Base-by-base conservation (phyloP, 73 alveolate genomes). In the Stentor coeruleus region DNA sequence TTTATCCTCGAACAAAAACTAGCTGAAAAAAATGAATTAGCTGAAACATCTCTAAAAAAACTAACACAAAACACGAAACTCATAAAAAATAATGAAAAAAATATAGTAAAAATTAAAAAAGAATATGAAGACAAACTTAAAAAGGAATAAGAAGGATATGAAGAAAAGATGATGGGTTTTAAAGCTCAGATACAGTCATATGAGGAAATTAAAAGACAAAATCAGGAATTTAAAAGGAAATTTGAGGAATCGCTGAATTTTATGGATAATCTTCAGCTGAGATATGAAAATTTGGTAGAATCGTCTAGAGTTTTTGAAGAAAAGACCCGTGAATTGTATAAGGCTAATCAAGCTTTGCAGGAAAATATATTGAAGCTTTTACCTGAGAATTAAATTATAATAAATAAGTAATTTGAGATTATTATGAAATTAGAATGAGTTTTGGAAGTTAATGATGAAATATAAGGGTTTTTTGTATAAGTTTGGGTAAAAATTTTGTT, bases 321-420 rank as follows among this genome's bases (percentile, higher is more conserved):
- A 66, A 66, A 66, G 33, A 66, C 79, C 37, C n/a, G 79, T 20
- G 79, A 66, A 28, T 33, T 66, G 37, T 66, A 66, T 66, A 31
- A 66, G 39, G 79, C 79, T 20, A 66, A 66, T 66, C 79, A 66
- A 66, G 37, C 11, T 1, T 66, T 66, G 41, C 79, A 66, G 79
- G 79, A 66, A 1, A 66, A 66, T 66, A 20, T 66, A 20, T 28
- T 66, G 14, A 66, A 66, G 39, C n/a, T 66, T 14, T 11, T 66
- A 40, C 37, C 79, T 28, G 37, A 31, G 26, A 33, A 20, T 66
- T 66, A 66, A 49, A 49, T 11, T 49, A 11, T 11, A 49, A 20
- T 11, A 49, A 49, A 49, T 49, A 49, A 49, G 6, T 49, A 20
- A 49, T 11, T 49, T 6, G 66, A 11, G 20, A 49, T 49, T 49